These are phyloP conservation scores for Escovopsis sp. DNA, from an alignment of 2,329 filamentous ascomycete genomes.

Conservation along the genomic window DNA sequence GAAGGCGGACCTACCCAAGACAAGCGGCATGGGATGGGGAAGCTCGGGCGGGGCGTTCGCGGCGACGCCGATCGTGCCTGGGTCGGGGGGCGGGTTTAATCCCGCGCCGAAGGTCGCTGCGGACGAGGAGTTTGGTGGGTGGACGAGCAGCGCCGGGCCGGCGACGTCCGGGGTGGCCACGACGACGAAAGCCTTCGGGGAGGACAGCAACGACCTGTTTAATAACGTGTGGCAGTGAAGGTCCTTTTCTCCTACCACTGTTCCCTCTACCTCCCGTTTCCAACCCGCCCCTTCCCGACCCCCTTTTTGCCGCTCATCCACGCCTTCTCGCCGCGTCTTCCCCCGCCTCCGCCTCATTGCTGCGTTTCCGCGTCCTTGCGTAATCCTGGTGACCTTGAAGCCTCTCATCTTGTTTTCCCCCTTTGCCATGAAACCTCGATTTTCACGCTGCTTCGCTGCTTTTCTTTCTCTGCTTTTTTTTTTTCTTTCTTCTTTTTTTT, in stretches of 20 bases:
- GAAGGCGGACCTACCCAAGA: slow-evolving; percentile 35
- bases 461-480: too few species aligned
- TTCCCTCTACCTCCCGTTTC: too few species aligned
- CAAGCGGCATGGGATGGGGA: slow-evolving; percentile 50
- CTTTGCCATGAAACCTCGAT: too few species aligned
- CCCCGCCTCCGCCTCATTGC: too few species aligned
- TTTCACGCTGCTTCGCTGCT: too few species aligned
- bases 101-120: slow-evolving; percentile 56
- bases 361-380: too few species aligned
- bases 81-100: slow-evolving; percentile 49
- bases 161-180: slow-evolving; percentile 23
- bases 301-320: too few species aligned
- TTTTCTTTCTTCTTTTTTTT: too few species aligned
- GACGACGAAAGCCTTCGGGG: slow-evolving; percentile 41
- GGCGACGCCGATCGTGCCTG: slow-evolving; percentile 44
- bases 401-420: too few species aligned
- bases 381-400: too few species aligned
- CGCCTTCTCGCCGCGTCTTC: too few species aligned
- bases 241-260: background rate
- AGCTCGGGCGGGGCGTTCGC: slow-evolving; percentile 31
- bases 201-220: slow-evolving; percentile 70
- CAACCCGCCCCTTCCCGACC: too few species aligned
- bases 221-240: slow-evolving; percentile 82
- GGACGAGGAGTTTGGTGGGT: slow-evolving; percentile 93
- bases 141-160: slow-evolving; percentile 56